Conservation (phyloP, 139 green algal genomes). For the Chlorella sp. region DNA sequence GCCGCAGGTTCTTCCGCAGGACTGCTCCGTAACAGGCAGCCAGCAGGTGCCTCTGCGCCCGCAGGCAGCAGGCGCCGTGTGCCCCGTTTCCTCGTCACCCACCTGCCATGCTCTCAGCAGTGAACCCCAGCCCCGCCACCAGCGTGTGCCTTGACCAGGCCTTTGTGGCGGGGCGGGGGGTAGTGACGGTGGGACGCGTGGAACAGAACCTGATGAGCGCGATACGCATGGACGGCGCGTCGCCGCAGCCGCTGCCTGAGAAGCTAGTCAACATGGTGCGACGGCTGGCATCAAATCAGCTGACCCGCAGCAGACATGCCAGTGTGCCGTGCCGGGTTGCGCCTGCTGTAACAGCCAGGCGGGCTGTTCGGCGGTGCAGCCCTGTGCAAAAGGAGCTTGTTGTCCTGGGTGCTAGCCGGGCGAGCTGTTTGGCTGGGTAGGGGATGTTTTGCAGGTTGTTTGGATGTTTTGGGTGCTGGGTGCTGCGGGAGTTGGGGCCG, state of each 20-base stretch:
- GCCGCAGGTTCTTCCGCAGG: no score
- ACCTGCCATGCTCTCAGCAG: constrained; percentile 2
- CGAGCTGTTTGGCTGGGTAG: background rate
- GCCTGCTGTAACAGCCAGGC: no score
- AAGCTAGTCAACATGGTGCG: constrained; percentile 32
- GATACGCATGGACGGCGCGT: background rate
- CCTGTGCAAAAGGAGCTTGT: background rate
- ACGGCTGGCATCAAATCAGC: no score
- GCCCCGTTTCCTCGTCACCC: no score
- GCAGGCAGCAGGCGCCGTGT: no score
- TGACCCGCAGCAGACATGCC: no score
- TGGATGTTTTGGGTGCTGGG: background rate
- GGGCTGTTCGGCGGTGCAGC: background rate
- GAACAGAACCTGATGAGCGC: background rate
- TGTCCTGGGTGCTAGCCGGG: background rate
- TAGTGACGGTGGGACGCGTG: background rate
- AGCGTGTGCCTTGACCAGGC: background rate
- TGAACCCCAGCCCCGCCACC: constrained; percentile 5
- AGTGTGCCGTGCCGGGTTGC: no score
- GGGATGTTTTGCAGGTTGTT: background rate
- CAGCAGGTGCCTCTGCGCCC: no score
- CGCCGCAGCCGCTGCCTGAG: background rate
- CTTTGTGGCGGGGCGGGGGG: background rate
- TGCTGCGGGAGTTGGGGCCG: background rate
- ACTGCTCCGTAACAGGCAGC: no score